phyloP scores from a whole-genome alignment of 1,284 basidiomycete species.

The Boletellus deceptivus region DNA sequence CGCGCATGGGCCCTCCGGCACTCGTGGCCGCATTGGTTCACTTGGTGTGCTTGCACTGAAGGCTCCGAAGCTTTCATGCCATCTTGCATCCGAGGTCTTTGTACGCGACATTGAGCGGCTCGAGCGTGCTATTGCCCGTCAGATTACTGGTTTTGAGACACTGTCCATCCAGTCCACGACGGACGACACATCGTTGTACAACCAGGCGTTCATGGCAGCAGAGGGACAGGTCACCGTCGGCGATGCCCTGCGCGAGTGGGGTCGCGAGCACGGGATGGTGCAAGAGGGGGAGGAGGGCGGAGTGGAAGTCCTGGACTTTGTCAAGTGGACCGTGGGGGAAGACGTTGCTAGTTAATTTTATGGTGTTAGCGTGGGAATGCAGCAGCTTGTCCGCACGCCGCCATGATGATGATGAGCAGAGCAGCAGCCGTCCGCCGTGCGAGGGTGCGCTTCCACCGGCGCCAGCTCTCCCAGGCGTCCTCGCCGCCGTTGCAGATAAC shows the following conservation, averaged over 20 bases:
- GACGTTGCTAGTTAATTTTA: conserved; percentile 7
- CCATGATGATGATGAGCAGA: conserved; percentile 26
- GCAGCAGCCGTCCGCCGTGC: conserved; percentile 26
- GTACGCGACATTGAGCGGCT: conserved; percentile 59
- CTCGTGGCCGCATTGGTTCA: conserved; percentile 69
- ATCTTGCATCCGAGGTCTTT: conserved; percentile 47
- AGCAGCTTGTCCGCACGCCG: conserved; percentile 6
- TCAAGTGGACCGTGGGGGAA: conserved; percentile 68
- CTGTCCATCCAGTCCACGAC: conserved; percentile 47
- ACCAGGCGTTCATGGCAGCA: conserved; percentile 82
- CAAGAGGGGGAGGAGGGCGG: conserved; percentile 43
- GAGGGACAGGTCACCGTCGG: conserved; percentile 55
- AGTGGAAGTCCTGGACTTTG: conserved; percentile 59
- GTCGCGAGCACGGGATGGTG: conserved; percentile 49
- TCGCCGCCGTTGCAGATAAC: conserved; percentile 59
- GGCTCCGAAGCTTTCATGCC: conserved; percentile 42
- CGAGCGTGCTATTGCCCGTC: conserved; percentile 77
- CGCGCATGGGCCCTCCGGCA: conserved; percentile 63
- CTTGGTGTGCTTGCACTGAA: conserved; percentile 65
- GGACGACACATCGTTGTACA: conserved; percentile 67
- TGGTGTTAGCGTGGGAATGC: background rate
- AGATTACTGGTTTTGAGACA: conserved; percentile 85
- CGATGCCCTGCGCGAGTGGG: conserved; percentile 70
- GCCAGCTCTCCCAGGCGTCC: conserved; percentile 24
- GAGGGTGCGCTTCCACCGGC: conserved; percentile 17